phyloP scores from a whole-genome alignment of 2,329 filamentous ascomycete species.

The Neophaeococcomyces mojaviensis region DNA sequence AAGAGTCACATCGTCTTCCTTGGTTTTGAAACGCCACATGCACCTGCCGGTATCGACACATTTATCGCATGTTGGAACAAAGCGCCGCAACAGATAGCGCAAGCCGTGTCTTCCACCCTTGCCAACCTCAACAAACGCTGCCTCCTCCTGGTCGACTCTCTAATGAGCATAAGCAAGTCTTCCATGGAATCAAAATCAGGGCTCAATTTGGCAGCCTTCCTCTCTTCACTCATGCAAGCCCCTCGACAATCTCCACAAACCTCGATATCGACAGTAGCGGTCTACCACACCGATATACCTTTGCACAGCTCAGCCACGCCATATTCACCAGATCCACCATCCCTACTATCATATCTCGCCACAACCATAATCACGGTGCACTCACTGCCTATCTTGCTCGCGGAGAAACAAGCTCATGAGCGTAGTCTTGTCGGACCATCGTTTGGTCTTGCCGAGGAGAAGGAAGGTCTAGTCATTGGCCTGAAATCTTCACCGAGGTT shows the following conservation, averaged over 20 bases:
- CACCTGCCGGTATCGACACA: constrained; percentile 55
- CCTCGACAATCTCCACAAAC: constrained; percentile 20
- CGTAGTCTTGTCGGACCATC: constrained; percentile 66
- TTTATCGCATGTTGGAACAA: constrained; percentile 61
- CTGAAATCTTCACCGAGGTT: constrained; percentile 30
- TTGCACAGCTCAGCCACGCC: constrained; percentile 30
- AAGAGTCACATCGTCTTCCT: constrained; percentile 44
- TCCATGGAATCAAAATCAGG: constrained; percentile 11
- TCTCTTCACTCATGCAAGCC: constrained; percentile 62
- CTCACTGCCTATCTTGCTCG: constrained; percentile 66
- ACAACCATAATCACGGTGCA: constrained; percentile 73
- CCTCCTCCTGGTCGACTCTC: constrained; percentile 20
- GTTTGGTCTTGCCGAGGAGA: constrained; percentile 69
- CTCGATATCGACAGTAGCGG: constrained; percentile 62
- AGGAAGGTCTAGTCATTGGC: constrained; percentile 71
- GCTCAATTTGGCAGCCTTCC: constrained; percentile 57
- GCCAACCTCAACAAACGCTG: constrained; percentile 6
- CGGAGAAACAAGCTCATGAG: constrained; percentile 66
- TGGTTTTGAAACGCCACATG: constrained; percentile 64
- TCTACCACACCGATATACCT: constrained; percentile 78
- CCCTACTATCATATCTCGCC: constrained; percentile 73
- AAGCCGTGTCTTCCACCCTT: constrained; percentile 45
- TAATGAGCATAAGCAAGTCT: constrained; percentile 13
- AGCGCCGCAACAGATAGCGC: constrained; percentile 47
- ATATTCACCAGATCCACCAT: constrained; percentile 59